Conservation (phyloP, 495 filamentous ascomycete genomes). For the Daldinia grandis region DNA sequence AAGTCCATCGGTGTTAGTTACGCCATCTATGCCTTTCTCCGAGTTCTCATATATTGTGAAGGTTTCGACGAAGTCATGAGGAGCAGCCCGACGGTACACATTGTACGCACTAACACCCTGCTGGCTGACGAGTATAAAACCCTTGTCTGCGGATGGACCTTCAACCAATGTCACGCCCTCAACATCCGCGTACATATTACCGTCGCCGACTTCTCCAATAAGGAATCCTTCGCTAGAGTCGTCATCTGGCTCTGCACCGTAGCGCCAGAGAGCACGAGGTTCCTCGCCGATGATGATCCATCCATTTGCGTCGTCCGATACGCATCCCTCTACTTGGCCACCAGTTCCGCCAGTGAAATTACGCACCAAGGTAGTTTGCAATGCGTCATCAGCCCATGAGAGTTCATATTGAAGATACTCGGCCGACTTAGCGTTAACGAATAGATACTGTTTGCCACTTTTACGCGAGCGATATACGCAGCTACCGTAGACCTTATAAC, state of each 20-base stretch:
- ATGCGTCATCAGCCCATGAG: constrained; percentile 37
- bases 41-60: constrained; percentile 41
- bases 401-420: constrained; percentile 50
- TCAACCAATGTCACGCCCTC: constrained; percentile 50
- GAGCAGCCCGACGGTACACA: constrained; percentile 45
- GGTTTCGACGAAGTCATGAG: constrained; percentile 46
- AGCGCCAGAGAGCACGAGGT: constrained; percentile 48
- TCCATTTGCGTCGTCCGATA: constrained; percentile 48
- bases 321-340: constrained; percentile 51
- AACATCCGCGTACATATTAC: constrained; percentile 46
- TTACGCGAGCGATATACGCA: constrained; percentile 42
- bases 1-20: constrained; percentile 51
- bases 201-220: constrained; percentile 44
- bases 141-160: constrained; percentile 43
- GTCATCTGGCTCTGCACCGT: constrained; percentile 47
- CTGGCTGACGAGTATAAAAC: constrained; percentile 49
- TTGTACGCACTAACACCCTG: constrained; percentile 51
- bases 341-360: constrained; percentile 48
- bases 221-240: constrained; percentile 35
- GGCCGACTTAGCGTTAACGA: constrained; percentile 50
- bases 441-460: constrained; percentile 48
- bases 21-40: constrained; percentile 43
- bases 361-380: constrained; percentile 47
- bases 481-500: constrained; percentile 40
- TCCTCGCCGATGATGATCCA: constrained; percentile 51